Base-by-base conservation (phyloP, 148 eudicot genomes). In the Simmondsia chinensis region DNA sequence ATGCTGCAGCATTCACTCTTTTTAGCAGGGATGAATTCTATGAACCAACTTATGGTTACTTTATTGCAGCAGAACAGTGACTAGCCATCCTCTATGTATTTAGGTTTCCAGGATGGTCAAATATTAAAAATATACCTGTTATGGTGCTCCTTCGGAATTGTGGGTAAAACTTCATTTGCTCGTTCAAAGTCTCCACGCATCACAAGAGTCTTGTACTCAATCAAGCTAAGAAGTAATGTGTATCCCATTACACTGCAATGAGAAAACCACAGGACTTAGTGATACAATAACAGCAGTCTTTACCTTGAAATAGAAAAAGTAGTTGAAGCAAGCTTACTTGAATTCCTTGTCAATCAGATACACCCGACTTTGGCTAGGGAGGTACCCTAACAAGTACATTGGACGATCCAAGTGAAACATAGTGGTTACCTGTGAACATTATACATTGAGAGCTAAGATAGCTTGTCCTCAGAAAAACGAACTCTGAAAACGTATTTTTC, bases 371-470 rank as follows among this genome's bases (percentile, higher is more conserved):
- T 91, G 99, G 51, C 81, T 79, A 39, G 99, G 95, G 45, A 91
- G 79, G 74, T 91, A 91, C 60, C 99, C 99, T 65, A 91, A 63
- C 38, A 91, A 75, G 57, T 91, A 91, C 99, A 91, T 91, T 19
- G 99, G 99, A 47, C 99, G 88, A 51, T 91, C 99, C 76, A 91
- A 71, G 69, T 91, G 99, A 61, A 82, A 91, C 99, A 91, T 91
- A 15, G 99, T 91, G 35, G 99, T 91, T 13, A 91, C 95, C 99
- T 91, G 72, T 47, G 63, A 42, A 41, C 46, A 49, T 36, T 36
- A 54, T 14, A 42, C 24, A 43, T 47, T 25, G 24, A 37, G 22
- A 3, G 18, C 25, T 22, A 33, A 11, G 31, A 12, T 22, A 31
- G 11, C n/a, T n/a, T n/a, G 23, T 39, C 33, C 37, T 38, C 8